phyloP scores from a whole-genome alignment of 768 basidiomycete species.

The Crucibulum laeve region DNA sequence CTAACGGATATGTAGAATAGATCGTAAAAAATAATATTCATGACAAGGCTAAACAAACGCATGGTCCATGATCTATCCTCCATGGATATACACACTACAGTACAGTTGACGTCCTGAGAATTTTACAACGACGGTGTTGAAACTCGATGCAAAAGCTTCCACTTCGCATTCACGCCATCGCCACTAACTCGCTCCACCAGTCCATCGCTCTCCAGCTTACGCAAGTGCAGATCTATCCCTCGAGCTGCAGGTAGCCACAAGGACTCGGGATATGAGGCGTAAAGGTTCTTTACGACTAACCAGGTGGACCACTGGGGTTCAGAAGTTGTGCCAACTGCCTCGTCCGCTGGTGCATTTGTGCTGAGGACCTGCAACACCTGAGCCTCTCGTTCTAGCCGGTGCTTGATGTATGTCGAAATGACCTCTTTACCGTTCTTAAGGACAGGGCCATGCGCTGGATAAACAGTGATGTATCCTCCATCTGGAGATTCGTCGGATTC shows the following conservation, averaged over 20 bases:
- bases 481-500: constrained; percentile 8
- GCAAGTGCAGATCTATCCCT: constrained; percentile 65
- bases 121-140: constrained; percentile 1
- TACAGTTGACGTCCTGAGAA: neutral
- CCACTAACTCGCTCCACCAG: constrained; percentile 47
- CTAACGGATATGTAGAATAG: too few relatives aligned
- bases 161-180: constrained; percentile 44
- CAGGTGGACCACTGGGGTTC: constrained; percentile 51
- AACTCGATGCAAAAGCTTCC: constrained; percentile 29
- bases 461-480: constrained; percentile 45
- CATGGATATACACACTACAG: too few relatives aligned
- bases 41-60: too few relatives aligned
- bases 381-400: constrained; percentile 76
- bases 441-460: constrained; percentile 88
- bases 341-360: constrained; percentile 21
- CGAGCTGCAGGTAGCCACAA: constrained; percentile 72
- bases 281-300: constrained; percentile 62
- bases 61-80: too few relatives aligned
- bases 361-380: constrained; percentile 62
- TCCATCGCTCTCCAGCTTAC: constrained; percentile 67
- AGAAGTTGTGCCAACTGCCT: neutral
- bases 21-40: too few relatives aligned
- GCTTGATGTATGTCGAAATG: constrained; percentile 71
- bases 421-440: constrained; percentile 56
- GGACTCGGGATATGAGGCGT: constrained; percentile 65